phyloP scores from a whole-genome alignment of 2,329 filamentous ascomycete species.

The Cordyceps tenuipes region DNA sequence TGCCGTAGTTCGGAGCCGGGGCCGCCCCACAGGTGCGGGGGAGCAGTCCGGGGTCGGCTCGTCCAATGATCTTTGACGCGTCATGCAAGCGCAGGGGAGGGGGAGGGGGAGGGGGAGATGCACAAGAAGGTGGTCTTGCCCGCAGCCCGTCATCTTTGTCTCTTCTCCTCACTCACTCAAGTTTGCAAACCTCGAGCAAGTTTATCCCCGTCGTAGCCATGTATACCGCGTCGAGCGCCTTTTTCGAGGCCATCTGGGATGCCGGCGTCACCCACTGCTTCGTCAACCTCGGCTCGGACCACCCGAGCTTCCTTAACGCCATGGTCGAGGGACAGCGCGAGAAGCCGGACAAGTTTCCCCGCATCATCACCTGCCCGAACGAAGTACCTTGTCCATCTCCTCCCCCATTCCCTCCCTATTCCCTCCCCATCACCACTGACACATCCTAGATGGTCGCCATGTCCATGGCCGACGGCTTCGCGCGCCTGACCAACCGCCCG shows the following conservation, averaged over 20 bases:
- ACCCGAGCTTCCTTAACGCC: conserved; percentile 71
- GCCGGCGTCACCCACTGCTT: conserved; percentile 51
- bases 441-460: conserved; percentile 81
- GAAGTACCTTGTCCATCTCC: conserved; percentile 43
- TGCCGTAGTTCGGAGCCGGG: conserved; percentile 3
- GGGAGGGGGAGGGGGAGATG: too few relatives aligned
- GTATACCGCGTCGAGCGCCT: conserved; percentile 73
- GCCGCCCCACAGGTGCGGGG: background rate
- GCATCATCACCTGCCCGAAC: conserved; percentile 71
- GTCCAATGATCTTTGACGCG: background rate
- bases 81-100: background rate
- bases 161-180: background rate
- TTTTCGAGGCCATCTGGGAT: conserved; percentile 75
- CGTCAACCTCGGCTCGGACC: conserved; percentile 62
- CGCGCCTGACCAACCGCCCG: conserved; percentile 60
- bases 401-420: background rate
- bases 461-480: conserved; percentile 77
- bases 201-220: conserved; percentile 23
- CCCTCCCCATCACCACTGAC: background rate
- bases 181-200: background rate
- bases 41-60: background rate
- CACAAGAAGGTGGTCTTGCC: background rate
- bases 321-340: conserved; percentile 70
- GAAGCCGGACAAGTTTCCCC: conserved; percentile 55
- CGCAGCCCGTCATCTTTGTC: too few relatives aligned